Evolutionary conservation across 1,284 basidiomycete species (phyloP), one percentile per base, ranked within the genome.

Genomic region (Bjerkandera adusta): DNA sequence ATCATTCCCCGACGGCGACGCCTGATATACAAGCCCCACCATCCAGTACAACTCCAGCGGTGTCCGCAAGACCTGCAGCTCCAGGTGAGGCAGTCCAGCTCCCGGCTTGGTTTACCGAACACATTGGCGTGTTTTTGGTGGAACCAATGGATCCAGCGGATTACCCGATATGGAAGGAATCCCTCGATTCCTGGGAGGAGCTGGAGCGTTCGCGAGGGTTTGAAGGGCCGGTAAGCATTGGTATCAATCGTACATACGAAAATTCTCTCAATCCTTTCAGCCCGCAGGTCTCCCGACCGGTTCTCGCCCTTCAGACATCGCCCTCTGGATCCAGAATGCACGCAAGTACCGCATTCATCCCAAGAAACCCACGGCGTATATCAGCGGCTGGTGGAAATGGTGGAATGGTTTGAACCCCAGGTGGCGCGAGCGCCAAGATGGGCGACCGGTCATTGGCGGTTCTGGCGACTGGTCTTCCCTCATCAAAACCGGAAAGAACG

Each of bases 361-460:
- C 21, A 21, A 39, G 20, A 18, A 18, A 8, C 10, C 13, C 18
- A 25, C 7, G 13, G 21, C 10, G 26, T 47, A 32, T 22, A 24
- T 5, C 7, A 33, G 13, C 15, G 30, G 35, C 16, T 47, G 26
- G 27, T 20, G 22, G 16, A 25, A 5, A 13, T 47, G 45, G 45
- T 47, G 45, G 45, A 27, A 47, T 18, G 18, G 8, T 4, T 4
- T 47, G 16, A 47, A 47, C 20, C 45, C 45, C 8, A 24, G n/a
- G 8, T 47, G 45, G 45, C 45, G 45, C 5, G 21, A 11, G 13
- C 29, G 37, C 15, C 4, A n/a, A 13, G 22, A 24, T 8, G 45
- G 26, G 4, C 15, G 27, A 5, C 29, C 41, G 20, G 20, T 34
- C 15, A 27, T 33, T 39, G 38, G 45, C 15, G 45, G 45, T 5